Evolutionary conservation across 78 protist species (phyloP).

Genomic region (Diacronema lutheri): DNA sequence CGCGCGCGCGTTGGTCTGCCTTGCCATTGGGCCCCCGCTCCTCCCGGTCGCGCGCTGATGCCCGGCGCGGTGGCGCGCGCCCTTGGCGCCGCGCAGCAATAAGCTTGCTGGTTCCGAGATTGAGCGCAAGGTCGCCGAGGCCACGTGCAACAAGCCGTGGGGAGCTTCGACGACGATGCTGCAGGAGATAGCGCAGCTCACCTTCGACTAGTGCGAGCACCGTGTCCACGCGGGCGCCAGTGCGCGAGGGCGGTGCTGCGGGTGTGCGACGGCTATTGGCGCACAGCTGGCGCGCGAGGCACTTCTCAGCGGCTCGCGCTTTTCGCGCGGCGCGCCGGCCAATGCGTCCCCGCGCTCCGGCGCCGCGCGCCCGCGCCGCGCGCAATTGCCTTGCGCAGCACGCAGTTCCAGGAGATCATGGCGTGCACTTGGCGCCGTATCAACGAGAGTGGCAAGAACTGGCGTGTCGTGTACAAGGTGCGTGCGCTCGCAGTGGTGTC

Average conservation of each 20-base stretch:
- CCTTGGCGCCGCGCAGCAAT: too few relatives aligned
- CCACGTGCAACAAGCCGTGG: conserved; percentile 51
- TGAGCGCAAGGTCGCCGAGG: conserved; percentile 48
- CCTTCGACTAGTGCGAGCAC: not conserved
- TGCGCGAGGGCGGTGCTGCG: too few relatives aligned
- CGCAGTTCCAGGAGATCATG: not conserved
- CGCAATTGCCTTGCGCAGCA: too few relatives aligned
- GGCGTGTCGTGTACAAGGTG: conserved; percentile 13
- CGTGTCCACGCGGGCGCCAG: not conserved
- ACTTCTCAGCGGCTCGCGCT: not conserved
- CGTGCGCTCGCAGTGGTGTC: too few relatives aligned
- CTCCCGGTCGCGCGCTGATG: too few relatives aligned
- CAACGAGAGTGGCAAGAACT: not conserved
- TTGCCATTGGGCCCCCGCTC: too few relatives aligned
- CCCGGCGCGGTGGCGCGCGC: too few relatives aligned
- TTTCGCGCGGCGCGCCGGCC: not conserved
- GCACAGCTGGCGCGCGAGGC: not conserved
- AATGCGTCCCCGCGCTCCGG: not conserved
- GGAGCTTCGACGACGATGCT: conserved; percentile 37
- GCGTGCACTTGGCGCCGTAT: not conserved
- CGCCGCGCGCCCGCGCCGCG: too few relatives aligned
- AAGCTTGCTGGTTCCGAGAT: conserved; percentile 23
- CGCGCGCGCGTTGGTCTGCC: too few relatives aligned
- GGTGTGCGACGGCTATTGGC: too few relatives aligned
- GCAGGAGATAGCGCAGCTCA: not conserved